These are phyloP conservation scores for Quercus gilva DNA, from an alignment of 306 rosid species.

Conservation along the genomic window DNA sequence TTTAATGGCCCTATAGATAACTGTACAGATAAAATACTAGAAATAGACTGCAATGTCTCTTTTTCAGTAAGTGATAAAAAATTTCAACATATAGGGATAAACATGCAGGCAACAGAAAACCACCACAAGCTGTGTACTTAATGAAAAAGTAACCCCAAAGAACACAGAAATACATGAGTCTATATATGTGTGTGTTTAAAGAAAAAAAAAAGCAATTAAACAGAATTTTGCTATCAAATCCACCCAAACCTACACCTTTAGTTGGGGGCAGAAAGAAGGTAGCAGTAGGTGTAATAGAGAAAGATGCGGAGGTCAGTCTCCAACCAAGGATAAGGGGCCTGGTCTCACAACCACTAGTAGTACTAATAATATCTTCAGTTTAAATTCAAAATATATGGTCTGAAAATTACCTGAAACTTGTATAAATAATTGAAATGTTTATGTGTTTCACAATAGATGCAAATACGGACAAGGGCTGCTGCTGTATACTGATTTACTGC, in stretches of 20 bases:
- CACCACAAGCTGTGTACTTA: too few species aligned
- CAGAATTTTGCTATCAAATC: neutral
- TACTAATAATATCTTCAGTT: slow-evolving; percentile 14
- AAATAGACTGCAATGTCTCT: too few species aligned
- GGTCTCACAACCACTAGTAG: neutral
- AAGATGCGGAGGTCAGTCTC: too few species aligned
- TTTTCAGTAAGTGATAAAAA: too few species aligned
- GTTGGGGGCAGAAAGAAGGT: neutral
- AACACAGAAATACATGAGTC: too few species aligned
- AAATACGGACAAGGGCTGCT: slow-evolving; percentile 78
- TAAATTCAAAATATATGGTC: neutral
- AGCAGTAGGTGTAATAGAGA: neutral
- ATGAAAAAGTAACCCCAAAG: too few species aligned
- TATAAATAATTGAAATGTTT: slow-evolving; percentile 84
- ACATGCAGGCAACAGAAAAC: too few species aligned
- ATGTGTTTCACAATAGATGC: slow-evolving; percentile 83
- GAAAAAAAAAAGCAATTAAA: neutral
- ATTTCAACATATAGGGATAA: too few species aligned
- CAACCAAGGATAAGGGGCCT: neutral
- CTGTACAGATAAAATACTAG: too few species aligned
- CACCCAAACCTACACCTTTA: neutral
- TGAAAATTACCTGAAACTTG: slow-evolving; percentile 70
- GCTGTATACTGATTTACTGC: slow-evolving; percentile 59
- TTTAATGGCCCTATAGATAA: neutral
- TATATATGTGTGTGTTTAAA: neutral